Evolutionary conservation across 768 basidiomycete species (phyloP).

Genomic region (Mycena indigotica): DNA sequence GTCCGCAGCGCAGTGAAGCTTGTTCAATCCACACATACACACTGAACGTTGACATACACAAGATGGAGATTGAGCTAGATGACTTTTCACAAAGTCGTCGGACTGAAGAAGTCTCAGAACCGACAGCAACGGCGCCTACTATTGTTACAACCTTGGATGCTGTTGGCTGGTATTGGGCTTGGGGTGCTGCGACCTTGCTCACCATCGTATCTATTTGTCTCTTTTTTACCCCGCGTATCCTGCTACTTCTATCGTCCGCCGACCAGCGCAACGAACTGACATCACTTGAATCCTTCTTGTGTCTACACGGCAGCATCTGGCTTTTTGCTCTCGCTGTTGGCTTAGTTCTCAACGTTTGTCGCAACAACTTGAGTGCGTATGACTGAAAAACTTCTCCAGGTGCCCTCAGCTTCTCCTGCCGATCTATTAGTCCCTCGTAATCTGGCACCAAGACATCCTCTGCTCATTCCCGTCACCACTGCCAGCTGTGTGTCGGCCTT

Average conservation of each 20-base stretch:
- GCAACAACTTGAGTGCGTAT: too few species aligned
- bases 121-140: constrained; percentile 11
- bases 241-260: constrained; percentile 66
- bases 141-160: constrained; percentile 14
- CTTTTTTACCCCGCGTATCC: constrained; percentile 59
- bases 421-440: constrained; percentile 30
- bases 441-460: constrained; percentile 51
- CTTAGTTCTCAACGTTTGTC: constrained; percentile 62
- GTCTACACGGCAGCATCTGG: constrained; percentile 65
- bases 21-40: too few species aligned
- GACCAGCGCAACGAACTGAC: constrained; percentile 52
- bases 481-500: constrained; percentile 59
- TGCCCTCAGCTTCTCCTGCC: constrained; percentile 48
- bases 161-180: constrained; percentile 42
- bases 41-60: too few species aligned
- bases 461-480: constrained; percentile 61
- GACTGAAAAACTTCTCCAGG: constrained; percentile 36
- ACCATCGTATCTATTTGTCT: constrained; percentile 38
- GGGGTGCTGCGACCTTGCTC: constrained; percentile 40
- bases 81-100: constrained; percentile 33
- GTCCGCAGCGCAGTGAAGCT: too few species aligned
- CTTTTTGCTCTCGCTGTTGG: constrained; percentile 57
- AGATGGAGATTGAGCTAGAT: constrained; percentile 43
- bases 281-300: constrained; percentile 68
- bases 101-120: too few species aligned